These are phyloP conservation scores for Cladophialophora exuberans DNA, from an alignment of 2,329 filamentous ascomycete genomes.

Conservation along the genomic window DNA sequence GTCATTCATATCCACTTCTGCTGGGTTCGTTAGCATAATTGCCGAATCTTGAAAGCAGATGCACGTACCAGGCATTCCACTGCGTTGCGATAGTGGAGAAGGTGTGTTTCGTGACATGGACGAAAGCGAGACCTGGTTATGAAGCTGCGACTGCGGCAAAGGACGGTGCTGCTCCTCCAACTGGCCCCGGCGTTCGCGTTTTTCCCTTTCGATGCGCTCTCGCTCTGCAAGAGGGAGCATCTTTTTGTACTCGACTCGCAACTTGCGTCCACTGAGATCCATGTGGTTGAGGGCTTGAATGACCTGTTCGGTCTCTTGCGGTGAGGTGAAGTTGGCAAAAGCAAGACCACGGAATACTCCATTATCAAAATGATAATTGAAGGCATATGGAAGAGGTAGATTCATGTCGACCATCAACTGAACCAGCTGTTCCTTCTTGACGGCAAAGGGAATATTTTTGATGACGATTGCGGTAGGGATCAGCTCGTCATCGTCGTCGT, in stretches of 20 bases:
- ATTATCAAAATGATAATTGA: conserved; percentile 95
- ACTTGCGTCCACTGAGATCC: conserved; percentile 89
- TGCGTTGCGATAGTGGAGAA: conserved; percentile 66
- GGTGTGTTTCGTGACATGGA: conserved; percentile 70
- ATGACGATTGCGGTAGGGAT: conserved; percentile 99
- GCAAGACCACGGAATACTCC: conserved; percentile 94
- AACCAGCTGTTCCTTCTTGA: conserved; percentile 94
- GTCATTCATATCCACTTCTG: conserved; percentile 87
- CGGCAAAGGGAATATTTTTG: conserved; percentile 98
- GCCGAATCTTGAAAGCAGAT: conserved; percentile 25
- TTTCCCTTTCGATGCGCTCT: conserved; percentile 94
- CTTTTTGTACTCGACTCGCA: conserved; percentile 98
- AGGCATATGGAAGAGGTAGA: conserved; percentile 92
- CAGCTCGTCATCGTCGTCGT: conserved; percentile 71
- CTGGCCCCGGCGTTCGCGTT: conserved; percentile 92
- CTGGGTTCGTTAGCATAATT: conserved; percentile 35
- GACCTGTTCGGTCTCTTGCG: conserved; percentile 88
- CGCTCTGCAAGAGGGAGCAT: conserved; percentile 95
- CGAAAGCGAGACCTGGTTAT: conserved; percentile 84
- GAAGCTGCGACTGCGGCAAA: conserved; percentile 66
- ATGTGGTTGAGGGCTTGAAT: conserved; percentile 95
- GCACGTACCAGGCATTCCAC: conserved; percentile 46
- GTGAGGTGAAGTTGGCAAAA: conserved; percentile 96
- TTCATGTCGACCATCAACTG: conserved; percentile 93
- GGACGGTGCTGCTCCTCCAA: conserved; percentile 94